phyloP scores from a whole-genome alignment of 805 yeast genomes.

The Metschnikowia reukaufii region DNA sequence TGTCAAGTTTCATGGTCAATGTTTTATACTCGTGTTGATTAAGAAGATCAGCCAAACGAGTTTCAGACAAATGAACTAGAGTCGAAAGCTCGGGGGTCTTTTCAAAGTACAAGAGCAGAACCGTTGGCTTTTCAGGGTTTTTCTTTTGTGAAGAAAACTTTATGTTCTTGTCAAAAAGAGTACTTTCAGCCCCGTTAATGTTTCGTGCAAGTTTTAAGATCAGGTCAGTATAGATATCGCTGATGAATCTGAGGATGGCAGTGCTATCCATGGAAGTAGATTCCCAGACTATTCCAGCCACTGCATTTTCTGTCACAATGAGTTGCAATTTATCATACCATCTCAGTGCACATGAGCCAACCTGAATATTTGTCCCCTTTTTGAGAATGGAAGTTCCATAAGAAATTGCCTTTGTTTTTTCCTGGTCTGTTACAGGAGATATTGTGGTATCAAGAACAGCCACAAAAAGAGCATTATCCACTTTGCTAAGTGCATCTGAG shows the following conservation, averaged over 20 bases:
- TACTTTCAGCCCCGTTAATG: constrained; percentile 57
- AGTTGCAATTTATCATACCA: constrained; percentile 61
- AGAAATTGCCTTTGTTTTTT: constrained; percentile 48
- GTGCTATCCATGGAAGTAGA: constrained; percentile 59
- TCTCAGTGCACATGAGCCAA: constrained; percentile 57
- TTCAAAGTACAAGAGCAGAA: constrained; percentile 31
- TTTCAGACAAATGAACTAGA: constrained; percentile 55
- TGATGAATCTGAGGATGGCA: constrained; percentile 53
- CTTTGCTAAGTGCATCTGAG: constrained; percentile 31
- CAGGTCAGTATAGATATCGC: constrained; percentile 59
- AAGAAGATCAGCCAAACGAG: constrained; percentile 57
- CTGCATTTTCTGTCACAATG: constrained; percentile 53
- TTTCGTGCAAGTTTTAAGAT: constrained; percentile 56
- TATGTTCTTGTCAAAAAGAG: constrained; percentile 44
- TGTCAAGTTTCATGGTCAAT: constrained; percentile 34
- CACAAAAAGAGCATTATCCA: constrained; percentile 54
- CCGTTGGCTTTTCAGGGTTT: constrained; percentile 36
- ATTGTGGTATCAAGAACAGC: constrained; percentile 48
- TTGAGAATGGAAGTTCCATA: constrained; percentile 52
- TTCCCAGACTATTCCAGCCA: constrained; percentile 62
- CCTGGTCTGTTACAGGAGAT: constrained; percentile 46
- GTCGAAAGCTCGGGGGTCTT: constrained; percentile 47
- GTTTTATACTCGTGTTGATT: constrained; percentile 58
- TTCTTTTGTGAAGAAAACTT: constrained; percentile 39
- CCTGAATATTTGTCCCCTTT: constrained; percentile 46